phyloP scores from a whole-genome alignment of 768 basidiomycete genomes.

The Tricholoma bakamatsutake region DNA sequence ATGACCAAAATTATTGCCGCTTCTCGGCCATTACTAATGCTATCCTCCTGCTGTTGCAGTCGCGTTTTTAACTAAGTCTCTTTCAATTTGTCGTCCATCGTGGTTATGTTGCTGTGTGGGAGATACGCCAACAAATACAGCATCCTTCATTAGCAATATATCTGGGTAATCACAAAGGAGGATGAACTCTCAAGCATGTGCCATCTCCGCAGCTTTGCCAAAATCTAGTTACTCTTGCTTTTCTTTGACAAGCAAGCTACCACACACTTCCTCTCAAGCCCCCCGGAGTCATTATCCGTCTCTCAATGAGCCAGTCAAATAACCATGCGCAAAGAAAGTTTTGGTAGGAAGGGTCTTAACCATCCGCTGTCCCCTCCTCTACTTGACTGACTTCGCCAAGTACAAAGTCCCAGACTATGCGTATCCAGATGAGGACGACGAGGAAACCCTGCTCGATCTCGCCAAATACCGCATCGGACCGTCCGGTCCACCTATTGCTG shows the following conservation, averaged over 20 bases:
- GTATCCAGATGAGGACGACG: not conserved
- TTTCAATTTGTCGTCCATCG: too few relatives aligned
- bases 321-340: not conserved
- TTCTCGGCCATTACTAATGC: too few relatives aligned
- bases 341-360: not conserved
- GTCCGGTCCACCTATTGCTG: slow-evolving; percentile 7
- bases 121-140: too few relatives aligned
- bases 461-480: slow-evolving; percentile 2
- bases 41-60: too few relatives aligned
- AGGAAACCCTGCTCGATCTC: not conserved
- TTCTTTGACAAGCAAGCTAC: not conserved
- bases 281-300: not conserved
- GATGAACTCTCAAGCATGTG: too few relatives aligned
- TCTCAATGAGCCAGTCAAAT: not conserved
- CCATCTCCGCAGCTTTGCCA: too few relatives aligned
- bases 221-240: too few relatives aligned
- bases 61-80: too few relatives aligned
- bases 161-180: too few relatives aligned
- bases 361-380: not conserved
- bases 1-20: not conserved
- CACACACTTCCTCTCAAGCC: not conserved
- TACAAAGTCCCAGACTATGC: not conserved
- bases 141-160: too few relatives aligned
- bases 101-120: too few relatives aligned
- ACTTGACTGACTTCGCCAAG: not conserved